Evolutionary conservation across 2,329 filamentous ascomycete species (phyloP).

Genomic region (Elsinoe australis): DNA sequence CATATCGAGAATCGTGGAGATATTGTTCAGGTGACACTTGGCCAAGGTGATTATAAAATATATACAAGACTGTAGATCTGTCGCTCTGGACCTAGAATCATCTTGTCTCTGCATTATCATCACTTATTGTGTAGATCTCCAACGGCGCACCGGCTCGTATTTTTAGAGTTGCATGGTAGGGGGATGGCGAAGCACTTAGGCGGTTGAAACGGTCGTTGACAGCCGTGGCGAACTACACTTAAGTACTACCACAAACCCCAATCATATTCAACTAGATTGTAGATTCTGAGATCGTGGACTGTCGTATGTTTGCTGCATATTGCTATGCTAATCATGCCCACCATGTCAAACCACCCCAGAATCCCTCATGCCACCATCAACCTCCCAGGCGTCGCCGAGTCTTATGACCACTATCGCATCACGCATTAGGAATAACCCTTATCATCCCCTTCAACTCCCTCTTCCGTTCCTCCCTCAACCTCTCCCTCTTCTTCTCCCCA

Average conservation of each 20-base stretch:
- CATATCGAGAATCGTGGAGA: no score
- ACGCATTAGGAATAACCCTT: conserved; percentile 23
- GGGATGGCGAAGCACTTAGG: no score
- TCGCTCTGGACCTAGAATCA: background rate
- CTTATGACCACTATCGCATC: background rate
- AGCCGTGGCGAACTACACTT: no score
- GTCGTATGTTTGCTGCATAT: background rate
- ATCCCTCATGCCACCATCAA: background rate
- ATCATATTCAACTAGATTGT: no score
- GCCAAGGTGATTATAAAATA: no score
- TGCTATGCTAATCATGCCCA: background rate
- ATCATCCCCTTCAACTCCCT: conserved; percentile 30
- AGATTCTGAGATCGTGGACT: no score
- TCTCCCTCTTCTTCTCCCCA: conserved; percentile 17
- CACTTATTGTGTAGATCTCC: background rate
- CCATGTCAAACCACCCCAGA: no score
- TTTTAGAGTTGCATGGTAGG: no score
- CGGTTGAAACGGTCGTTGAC: no score
- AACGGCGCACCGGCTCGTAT: background rate
- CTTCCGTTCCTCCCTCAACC: conserved; percentile 25
- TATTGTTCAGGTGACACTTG: no score
- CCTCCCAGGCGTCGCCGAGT: background rate
- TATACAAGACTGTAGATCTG: no score
- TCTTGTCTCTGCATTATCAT: background rate
- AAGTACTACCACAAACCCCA: no score